These are phyloP conservation scores for Epichloe elymi DNA, from an alignment of 2,329 filamentous ascomycete species.

Conservation along the genomic window DNA sequence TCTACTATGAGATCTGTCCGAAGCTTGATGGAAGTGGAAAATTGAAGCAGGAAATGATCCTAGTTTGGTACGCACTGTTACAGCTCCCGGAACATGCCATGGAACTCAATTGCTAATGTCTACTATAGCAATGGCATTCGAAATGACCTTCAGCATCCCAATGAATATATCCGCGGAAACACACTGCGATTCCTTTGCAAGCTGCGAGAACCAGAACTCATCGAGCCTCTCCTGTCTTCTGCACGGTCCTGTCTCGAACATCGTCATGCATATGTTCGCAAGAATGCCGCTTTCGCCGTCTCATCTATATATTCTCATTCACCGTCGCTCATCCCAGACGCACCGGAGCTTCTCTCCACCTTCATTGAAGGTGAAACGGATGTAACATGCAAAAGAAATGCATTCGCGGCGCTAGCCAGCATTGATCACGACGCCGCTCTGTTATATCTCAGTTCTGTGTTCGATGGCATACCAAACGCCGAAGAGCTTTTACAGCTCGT, in stretches of 20 bases:
- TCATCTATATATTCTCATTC: slow-evolving; percentile 87
- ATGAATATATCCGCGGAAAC: slow-evolving; percentile 96
- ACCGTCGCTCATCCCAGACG: slow-evolving; percentile 85
- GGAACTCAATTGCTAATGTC: neutral
- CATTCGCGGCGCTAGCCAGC: slow-evolving; percentile 77
- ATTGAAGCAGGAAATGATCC: slow-evolving; percentile 98
- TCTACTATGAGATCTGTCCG: slow-evolving; percentile 98
- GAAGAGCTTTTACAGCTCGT: slow-evolving; percentile 89
- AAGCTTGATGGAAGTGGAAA: slow-evolving; percentile 88
- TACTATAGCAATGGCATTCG: slow-evolving; percentile 81
- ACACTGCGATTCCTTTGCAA: slow-evolving; percentile 98
- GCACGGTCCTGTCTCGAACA: slow-evolving; percentile 88
- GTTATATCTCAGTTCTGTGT: slow-evolving; percentile 74
- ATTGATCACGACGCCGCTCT: slow-evolving; percentile 92
- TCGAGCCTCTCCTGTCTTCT: slow-evolving; percentile 88
- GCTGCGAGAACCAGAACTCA: slow-evolving; percentile 85
- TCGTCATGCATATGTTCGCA: slow-evolving; percentile 92
- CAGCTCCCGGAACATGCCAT: neutral
- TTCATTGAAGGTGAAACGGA: slow-evolving; percentile 90
- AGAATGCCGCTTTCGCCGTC: slow-evolving; percentile 93
- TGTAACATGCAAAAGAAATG: slow-evolving; percentile 93
- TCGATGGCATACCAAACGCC: slow-evolving; percentile 86
- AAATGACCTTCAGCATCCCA: slow-evolving; percentile 92
- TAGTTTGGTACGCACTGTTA: slow-evolving; percentile 61
- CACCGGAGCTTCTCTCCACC: slow-evolving; percentile 75